Evolutionary conservation across 768 basidiomycete genomes (phyloP).

Genomic region (Hygrocybe punicea): DNA sequence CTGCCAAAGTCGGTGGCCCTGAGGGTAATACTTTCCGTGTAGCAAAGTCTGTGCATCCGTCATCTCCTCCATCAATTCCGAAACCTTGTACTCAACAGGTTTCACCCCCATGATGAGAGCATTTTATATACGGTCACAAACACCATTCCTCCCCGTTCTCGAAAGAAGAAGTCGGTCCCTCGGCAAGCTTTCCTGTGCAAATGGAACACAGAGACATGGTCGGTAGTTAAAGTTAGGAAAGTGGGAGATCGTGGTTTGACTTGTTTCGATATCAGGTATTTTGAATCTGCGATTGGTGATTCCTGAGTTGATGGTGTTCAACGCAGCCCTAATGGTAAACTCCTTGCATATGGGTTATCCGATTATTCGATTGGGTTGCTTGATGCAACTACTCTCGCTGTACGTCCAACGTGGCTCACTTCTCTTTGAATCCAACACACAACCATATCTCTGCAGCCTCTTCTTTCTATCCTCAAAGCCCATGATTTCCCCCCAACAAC

Average conservation of each 20-base stretch:
- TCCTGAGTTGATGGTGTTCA: background rate
- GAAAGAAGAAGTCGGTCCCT: constrained; percentile 50
- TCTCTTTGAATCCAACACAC: constrained; percentile 2
- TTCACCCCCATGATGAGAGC: constrained; percentile 49
- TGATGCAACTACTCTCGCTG: constrained; percentile 73
- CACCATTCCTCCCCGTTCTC: constrained; percentile 55
- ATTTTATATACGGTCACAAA: constrained; percentile 73
- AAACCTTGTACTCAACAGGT: constrained; percentile 37
- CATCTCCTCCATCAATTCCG: background rate
- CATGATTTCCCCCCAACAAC: constrained; percentile 94
- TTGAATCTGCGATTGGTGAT: constrained; percentile 5
- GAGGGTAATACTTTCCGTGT: constrained; percentile 61
- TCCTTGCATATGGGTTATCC: constrained; percentile 83
- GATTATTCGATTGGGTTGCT: constrained; percentile 82
- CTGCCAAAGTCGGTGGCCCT: constrained; percentile 45
- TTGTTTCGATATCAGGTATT: constrained; percentile 83
- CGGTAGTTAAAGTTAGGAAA: constrained; percentile 61
- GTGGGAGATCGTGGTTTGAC: constrained; percentile 79
- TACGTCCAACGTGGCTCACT: constrained; percentile 36
- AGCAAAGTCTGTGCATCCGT: constrained; percentile 43
- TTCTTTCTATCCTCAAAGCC: constrained; percentile 83
- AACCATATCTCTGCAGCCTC: constrained; percentile 53
- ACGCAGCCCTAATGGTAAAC: constrained; percentile 70
- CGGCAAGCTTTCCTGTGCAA: constrained; percentile 64
- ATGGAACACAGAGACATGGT: constrained; percentile 75